phyloP scores from a whole-genome alignment of 2,329 filamentous ascomycete genomes.

The Penicillium olsonii region DNA sequence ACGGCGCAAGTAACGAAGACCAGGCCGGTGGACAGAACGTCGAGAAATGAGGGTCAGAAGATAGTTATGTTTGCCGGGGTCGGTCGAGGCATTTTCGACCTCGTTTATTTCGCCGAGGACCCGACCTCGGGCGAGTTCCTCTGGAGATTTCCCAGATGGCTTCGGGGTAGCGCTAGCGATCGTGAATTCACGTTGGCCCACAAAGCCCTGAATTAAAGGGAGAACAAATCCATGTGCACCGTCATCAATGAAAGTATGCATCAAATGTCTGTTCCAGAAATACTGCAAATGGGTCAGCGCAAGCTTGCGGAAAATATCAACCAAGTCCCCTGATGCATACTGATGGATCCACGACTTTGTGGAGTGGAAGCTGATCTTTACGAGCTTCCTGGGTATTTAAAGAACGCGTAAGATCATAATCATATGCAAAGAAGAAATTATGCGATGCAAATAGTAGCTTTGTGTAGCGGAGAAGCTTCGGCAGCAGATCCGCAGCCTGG shows the following conservation, averaged over 20 bases:
- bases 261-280: slow-evolving; percentile 87
- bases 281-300: slow-evolving; percentile 51
- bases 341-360: slow-evolving; percentile 70
- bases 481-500: slow-evolving; percentile 63
- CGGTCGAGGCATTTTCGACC: slow-evolving; percentile 27
- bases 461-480: slow-evolving; percentile 80
- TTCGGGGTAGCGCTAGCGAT: slow-evolving; percentile 53
- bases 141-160: slow-evolving; percentile 11
- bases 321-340: slow-evolving; percentile 35
- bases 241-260: slow-evolving; percentile 71
- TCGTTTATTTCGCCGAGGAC: slow-evolving; percentile 48
- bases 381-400: slow-evolving; percentile 44
- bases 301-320: not conserved
- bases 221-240: slow-evolving; percentile 71
- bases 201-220: slow-evolving; percentile 90
- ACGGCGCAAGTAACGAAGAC: slow-evolving; percentile 83
- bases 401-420: slow-evolving; percentile 82
- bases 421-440: slow-evolving; percentile 95
- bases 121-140: slow-evolving; percentile 27
- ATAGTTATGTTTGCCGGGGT: slow-evolving; percentile 52
- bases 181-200: slow-evolving; percentile 81
- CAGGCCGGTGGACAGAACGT: slow-evolving; percentile 80
- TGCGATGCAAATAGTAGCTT: slow-evolving; percentile 81
- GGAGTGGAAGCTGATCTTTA: slow-evolving; percentile 60
- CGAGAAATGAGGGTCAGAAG: slow-evolving; percentile 91